Evolutionary conservation across 495 filamentous ascomycete species (phyloP), one percentile per base, ranked within the genome.

Genomic region (Mytilinidion resinicola): DNA sequence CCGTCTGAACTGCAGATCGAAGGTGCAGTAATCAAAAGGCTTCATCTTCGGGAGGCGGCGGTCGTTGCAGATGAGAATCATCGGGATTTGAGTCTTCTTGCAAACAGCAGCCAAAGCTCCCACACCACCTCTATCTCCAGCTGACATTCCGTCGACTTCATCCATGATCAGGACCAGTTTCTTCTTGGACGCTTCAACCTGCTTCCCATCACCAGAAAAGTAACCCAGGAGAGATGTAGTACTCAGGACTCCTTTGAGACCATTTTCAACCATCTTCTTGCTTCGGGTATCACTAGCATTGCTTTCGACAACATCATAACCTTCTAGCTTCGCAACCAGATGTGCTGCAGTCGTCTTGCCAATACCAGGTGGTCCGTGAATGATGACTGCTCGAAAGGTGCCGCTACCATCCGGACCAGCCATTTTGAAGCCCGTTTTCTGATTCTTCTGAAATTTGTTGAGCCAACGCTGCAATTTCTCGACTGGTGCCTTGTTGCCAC

Each of bases 91-190:
- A 0, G 90, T 90, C 77, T 95, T 96, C 75, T 87, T 96, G 74
- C 91, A 96, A 43, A 96, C 83, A 48, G 90, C 85, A 49, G 93
- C 92, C 38, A 99, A 78, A 35, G 95, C 92, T 19, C 91, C 93
- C 41, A 99, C 95, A 68, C 93, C 93, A 62, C 93, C 93, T 43
- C 93, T 84, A 70, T 99, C 93, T 64, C 93, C 93, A 42, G 91
- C 91, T 47, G 91, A 96, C 93, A 99, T 99, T 36, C 93, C 93
- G 67, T 99, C 93, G 6, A 99, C 93, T 72, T 99, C 93, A 65
- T 99, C 93, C 95, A 99, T 96, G 75, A 99, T 87, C 11, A 99
- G 76, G 9, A 96, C 89, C 25, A 96, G 81, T 58, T 95, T 96
- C 75, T 91, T 92, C 73, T 91, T 97, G 19, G 77, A 78, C 33